phyloP scores from a whole-genome alignment of 1,139 yeast species.

The Magnusiomyces tetraspermus region DNA sequence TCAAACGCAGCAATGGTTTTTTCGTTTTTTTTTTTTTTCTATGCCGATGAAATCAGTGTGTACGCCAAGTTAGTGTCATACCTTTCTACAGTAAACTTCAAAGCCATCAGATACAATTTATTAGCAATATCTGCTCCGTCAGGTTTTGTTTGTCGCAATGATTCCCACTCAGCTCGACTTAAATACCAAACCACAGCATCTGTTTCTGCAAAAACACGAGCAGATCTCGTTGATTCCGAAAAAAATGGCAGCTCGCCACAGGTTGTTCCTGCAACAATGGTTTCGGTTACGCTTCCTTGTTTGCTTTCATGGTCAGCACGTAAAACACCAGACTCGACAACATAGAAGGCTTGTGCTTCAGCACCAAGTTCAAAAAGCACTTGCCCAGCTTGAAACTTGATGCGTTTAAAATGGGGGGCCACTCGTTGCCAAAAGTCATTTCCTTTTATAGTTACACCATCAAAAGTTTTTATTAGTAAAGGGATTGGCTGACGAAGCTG shows the following conservation, averaged over 20 bases:
- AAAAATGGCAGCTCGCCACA: conserved; percentile 64
- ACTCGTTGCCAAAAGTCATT: conserved; percentile 58
- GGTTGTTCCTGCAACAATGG: conserved; percentile 80
- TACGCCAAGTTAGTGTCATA: conserved; percentile 40
- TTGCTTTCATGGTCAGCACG: conserved; percentile 48
- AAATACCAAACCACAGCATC: conserved; percentile 70
- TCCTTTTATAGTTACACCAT: conserved; percentile 51
- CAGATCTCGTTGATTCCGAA: conserved; percentile 37
- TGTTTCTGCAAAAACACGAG: conserved; percentile 37
- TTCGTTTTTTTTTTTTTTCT: too few relatives aligned
- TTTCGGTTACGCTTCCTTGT: conserved; percentile 57
- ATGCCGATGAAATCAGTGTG: conserved; percentile 24
- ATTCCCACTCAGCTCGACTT: conserved; percentile 39
- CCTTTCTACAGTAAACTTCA: conserved; percentile 61
- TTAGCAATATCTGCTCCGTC: conserved; percentile 50
- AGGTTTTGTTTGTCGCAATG: conserved; percentile 34
- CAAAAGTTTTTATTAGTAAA: conserved; percentile 58
- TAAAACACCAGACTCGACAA: conserved; percentile 70
- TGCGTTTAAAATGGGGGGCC: conserved; percentile 44
- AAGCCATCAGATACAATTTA: conserved; percentile 57
- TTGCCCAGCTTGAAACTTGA: conserved; percentile 42
- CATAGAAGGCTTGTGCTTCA: conserved; percentile 40
- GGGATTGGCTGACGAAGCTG: conserved; percentile 53
- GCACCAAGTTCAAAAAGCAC: conserved; percentile 24
- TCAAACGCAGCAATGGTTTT: too few relatives aligned